Conservation (phyloP, 192 early-diverging fungal species). For the Backusella circina region DNA sequence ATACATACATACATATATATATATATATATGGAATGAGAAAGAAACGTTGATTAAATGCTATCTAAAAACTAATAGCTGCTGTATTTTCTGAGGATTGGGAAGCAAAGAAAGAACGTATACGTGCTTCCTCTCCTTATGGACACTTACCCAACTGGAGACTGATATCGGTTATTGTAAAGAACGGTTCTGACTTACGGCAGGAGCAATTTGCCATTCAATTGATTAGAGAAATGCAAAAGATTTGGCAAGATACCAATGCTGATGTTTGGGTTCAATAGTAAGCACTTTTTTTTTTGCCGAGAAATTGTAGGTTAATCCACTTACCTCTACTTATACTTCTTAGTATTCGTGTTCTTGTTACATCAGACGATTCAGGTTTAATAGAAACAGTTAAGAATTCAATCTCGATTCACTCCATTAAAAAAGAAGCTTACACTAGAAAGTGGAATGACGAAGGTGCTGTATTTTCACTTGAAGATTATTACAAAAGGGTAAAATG, state of each 20-base stretch:
- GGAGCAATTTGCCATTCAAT: slow-evolving; percentile 93
- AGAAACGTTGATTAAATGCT: background rate
- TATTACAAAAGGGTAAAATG: slow-evolving; percentile 75
- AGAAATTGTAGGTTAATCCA: background rate
- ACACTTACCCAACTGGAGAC: slow-evolving; percentile 75
- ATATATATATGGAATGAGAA: background rate
- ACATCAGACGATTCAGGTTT: slow-evolving; percentile 90
- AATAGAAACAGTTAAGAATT: slow-evolving; percentile 92
- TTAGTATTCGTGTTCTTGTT: slow-evolving; percentile 79
- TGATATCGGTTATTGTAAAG: slow-evolving; percentile 94
- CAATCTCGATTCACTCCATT: slow-evolving; percentile 95
- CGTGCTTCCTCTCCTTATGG: slow-evolving; percentile 84
- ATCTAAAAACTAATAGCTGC: slow-evolving; percentile 55
- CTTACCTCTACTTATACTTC: background rate
- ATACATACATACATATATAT: too few relatives aligned
- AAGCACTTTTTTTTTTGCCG: slow-evolving; percentile 32
- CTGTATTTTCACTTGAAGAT: slow-evolving; percentile 85
- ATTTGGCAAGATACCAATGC: slow-evolving; percentile 83
- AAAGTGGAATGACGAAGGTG: slow-evolving; percentile 64
- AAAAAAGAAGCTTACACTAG: slow-evolving; percentile 92
- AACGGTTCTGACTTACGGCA: slow-evolving; percentile 93
- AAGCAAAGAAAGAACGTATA: slow-evolving; percentile 82
- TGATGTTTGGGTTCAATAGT: slow-evolving; percentile 90
- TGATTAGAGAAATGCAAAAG: slow-evolving; percentile 89
- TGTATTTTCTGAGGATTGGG: slow-evolving; percentile 92